Evolutionary conservation across 805 yeast species (phyloP).

Genomic region (Starmerella floricola): DNA sequence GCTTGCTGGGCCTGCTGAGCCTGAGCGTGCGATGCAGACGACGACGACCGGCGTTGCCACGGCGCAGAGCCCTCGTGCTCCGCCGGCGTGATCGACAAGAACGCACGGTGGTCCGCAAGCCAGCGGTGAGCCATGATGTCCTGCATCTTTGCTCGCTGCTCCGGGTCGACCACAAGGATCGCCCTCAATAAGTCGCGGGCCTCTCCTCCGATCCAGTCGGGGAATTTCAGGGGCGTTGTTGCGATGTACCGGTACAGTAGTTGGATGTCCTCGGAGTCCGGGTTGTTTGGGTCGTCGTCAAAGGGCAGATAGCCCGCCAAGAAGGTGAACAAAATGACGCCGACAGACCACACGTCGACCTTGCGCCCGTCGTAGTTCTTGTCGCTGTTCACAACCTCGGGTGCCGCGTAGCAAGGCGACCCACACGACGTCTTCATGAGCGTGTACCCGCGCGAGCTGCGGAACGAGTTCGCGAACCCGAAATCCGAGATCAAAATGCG

Average conservation of each 20-base stretch:
- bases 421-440: conserved; percentile 93
- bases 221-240: conserved; percentile 82
- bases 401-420: conserved; percentile 97
- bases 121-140: conserved; percentile 75
- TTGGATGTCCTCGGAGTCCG: conserved; percentile 89
- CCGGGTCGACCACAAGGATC: conserved; percentile 73
- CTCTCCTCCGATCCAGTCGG: conserved; percentile 80
- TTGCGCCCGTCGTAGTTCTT: conserved; percentile 77
- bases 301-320: conserved; percentile 93
- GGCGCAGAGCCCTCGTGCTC: conserved; percentile 60
- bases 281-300: conserved; percentile 94
- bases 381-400: conserved; percentile 78
- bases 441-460: conserved; percentile 33
- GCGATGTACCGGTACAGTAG: conserved; percentile 85
- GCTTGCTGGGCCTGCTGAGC: neutral
- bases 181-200: conserved; percentile 83
- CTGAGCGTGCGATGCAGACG: conserved; percentile 1
- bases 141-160: conserved; percentile 52
- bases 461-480: conserved; percentile 86
- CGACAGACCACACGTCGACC: conserved; percentile 96
- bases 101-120: conserved; percentile 73
- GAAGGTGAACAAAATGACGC: conserved; percentile 92
- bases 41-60: conserved; percentile 10
- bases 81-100: conserved; percentile 69
- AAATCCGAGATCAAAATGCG: conserved; percentile 81